Percentiles rank a stretch among this genome's conserved stretches.
Evolutionary conservation across 2,329 filamentous ascomycete species (phyloP).

Genomic region (Dissoconium aciculare): DNA sequence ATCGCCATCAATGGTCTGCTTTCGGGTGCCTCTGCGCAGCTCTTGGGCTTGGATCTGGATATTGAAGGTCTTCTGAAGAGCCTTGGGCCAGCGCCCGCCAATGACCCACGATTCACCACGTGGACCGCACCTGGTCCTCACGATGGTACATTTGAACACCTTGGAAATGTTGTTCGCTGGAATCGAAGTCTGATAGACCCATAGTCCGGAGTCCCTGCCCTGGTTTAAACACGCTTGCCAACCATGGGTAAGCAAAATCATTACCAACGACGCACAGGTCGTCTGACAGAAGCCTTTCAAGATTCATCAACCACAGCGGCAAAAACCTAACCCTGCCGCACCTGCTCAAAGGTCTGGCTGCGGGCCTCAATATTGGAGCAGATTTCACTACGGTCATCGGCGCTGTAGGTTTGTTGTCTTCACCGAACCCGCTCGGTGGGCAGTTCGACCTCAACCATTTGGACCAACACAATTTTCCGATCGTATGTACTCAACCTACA

Average conservation of each 20-base stretch:
- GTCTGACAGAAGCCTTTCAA: too few species aligned
- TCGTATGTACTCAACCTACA: too few species aligned
- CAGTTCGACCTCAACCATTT: constrained; percentile 17
- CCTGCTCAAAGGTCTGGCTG: constrained; percentile 15
- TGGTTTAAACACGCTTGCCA: constrained; percentile 16
- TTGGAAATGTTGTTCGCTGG: too few species aligned
- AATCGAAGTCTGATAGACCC: too few species aligned
- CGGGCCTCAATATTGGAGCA: constrained; percentile 16
- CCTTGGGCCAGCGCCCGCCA: constrained; percentile 14
- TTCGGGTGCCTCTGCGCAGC: too few species aligned
- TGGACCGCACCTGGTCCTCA: constrained; percentile 14
- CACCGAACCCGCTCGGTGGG: constrained; percentile 9
- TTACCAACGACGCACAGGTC: constrained; percentile 15
- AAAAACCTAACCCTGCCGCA: constrained; percentile 15
- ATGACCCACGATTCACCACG: constrained; percentile 17
- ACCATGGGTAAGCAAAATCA: too few species aligned
- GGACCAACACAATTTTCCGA: constrained; percentile 22
- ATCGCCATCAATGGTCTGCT: too few species aligned
- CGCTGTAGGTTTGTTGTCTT: constrained; percentile 16
- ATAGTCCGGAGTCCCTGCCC: constrained; percentile 18
- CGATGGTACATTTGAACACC: constrained; percentile 11
- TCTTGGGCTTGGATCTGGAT: too few species aligned
- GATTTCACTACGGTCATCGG: constrained; percentile 19
- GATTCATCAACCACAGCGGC: constrained; percentile 17
- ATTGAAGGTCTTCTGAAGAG: constrained; percentile 11